These are phyloP conservation scores for Monosporascus sp. DNA, from an alignment of 2,329 filamentous ascomycete species.

Conservation along the genomic window DNA sequence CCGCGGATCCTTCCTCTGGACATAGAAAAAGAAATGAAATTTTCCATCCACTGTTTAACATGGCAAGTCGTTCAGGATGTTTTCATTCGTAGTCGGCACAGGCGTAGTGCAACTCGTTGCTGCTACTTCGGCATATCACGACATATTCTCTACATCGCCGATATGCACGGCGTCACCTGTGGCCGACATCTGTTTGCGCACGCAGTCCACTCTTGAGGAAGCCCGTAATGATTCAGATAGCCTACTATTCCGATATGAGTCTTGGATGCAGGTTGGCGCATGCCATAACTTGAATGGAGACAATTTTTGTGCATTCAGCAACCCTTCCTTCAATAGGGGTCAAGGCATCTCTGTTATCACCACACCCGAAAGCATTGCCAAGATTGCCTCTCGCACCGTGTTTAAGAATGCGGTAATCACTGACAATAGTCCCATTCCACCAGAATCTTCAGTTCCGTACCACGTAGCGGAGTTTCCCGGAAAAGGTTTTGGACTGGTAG, in stretches of 20 bases:
- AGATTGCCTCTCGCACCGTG: conserved; percentile 7
- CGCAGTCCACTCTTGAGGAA: background rate
- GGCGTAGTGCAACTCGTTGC: too few species aligned
- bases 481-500: conserved; percentile 27
- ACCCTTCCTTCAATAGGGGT: conserved; percentile 16
- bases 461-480: conserved; percentile 20
- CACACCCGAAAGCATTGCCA: conserved; percentile 14
- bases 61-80: background rate
- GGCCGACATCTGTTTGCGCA: background rate
- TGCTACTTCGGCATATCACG: too few species aligned
- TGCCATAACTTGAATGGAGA: conserved; percentile 8
- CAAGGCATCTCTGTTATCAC: conserved; percentile 24
- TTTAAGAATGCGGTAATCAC: background rate
- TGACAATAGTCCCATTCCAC: background rate
- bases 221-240: background rate
- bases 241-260: background rate
- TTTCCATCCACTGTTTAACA: background rate
- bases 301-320: conserved; percentile 20
- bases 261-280: conserved; percentile 5
- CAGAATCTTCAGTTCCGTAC: conserved; percentile 5
- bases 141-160: too few species aligned
- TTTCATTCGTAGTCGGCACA: background rate
- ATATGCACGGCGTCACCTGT: background rate
- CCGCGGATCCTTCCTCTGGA: too few species aligned
- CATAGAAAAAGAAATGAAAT: background rate